phyloP scores from a whole-genome alignment of 352 stramenopile species.

The Thraustotheca clavata region DNA sequence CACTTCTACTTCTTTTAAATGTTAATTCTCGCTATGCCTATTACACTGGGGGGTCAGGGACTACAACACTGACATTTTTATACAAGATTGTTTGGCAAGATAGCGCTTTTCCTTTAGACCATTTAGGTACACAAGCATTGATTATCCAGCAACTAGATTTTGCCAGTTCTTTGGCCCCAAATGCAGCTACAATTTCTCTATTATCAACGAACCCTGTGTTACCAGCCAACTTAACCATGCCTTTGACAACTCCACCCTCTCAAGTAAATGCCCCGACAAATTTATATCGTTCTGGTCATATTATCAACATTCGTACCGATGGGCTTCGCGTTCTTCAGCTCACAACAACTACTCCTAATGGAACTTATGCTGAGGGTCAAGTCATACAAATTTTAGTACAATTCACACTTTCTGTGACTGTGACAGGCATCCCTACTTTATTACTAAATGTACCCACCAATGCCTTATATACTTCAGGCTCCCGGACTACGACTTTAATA shows the following conservation, averaged over 20 bases:
- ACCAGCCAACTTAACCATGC: constrained; percentile 38
- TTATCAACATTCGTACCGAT: constrained; percentile 58
- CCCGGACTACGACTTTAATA: not conserved
- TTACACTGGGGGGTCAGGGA: constrained; percentile 43
- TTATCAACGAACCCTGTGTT: constrained; percentile 29
- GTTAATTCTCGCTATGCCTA: constrained; percentile 34
- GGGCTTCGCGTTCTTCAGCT: constrained; percentile 36
- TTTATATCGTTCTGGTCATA: constrained; percentile 46
- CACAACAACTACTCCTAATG: constrained; percentile 30
- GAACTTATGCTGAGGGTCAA: constrained; percentile 52
- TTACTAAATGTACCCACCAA: constrained; percentile 17
- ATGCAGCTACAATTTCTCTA: constrained; percentile 27
- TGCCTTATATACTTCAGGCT: constrained; percentile 16
- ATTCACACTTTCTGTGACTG: constrained; percentile 38
- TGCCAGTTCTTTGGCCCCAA: not conserved
- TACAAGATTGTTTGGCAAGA: constrained; percentile 41
- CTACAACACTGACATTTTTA: constrained; percentile 36
- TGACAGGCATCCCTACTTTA: constrained; percentile 38
- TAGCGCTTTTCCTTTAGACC: constrained; percentile 40
- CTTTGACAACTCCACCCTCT: constrained; percentile 33
- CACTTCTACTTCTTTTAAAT: constrained; percentile 46
- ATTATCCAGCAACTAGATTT: constrained; percentile 23
- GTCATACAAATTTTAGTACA: constrained; percentile 37
- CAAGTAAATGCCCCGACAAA: constrained; percentile 43
- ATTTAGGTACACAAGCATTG: constrained; percentile 32